Conservation (phyloP, 2,329 filamentous ascomycete genomes). For the Elsinoe necatrix region DNA sequence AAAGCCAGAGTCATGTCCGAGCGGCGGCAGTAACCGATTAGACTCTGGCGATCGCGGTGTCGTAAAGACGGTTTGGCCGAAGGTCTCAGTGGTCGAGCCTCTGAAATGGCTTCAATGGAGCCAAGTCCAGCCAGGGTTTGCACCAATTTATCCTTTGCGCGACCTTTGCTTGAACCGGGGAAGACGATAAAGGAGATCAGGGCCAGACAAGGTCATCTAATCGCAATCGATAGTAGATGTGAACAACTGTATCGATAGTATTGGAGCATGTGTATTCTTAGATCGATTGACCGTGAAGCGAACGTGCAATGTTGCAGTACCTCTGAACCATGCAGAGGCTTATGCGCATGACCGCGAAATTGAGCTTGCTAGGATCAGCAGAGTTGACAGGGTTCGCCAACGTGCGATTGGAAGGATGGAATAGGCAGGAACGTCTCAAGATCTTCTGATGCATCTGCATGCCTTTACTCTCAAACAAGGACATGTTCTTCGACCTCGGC, state of each 20-base stretch:
- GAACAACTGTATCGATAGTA: background rate
- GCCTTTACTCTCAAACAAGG: background rate
- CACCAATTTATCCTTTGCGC: background rate
- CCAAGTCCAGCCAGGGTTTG: background rate
- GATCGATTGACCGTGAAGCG: background rate
- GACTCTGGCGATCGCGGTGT: constrained; percentile 2
- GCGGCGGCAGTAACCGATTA: constrained; percentile 3
- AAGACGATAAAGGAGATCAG: background rate
- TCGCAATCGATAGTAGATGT: background rate
- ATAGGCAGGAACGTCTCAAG: background rate
- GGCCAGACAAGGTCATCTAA: background rate
- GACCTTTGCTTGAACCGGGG: constrained; percentile 1
- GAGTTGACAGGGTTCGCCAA: background rate
- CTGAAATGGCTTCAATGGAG: constrained; percentile 1
- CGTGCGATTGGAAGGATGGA: background rate
- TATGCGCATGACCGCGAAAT: background rate
- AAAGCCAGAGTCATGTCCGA: constrained; percentile 1
- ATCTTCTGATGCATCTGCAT: background rate
- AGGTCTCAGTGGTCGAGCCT: constrained; percentile 5
- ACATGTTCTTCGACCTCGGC: constrained; percentile 1
- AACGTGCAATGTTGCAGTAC: background rate
- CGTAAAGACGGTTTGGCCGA: background rate
- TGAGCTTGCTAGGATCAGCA: background rate
- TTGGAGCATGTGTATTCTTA: background rate
- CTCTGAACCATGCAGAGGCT: background rate